Conservation (phyloP, 495 filamentous ascomycete species). For the Articulospora tetracladia region DNA sequence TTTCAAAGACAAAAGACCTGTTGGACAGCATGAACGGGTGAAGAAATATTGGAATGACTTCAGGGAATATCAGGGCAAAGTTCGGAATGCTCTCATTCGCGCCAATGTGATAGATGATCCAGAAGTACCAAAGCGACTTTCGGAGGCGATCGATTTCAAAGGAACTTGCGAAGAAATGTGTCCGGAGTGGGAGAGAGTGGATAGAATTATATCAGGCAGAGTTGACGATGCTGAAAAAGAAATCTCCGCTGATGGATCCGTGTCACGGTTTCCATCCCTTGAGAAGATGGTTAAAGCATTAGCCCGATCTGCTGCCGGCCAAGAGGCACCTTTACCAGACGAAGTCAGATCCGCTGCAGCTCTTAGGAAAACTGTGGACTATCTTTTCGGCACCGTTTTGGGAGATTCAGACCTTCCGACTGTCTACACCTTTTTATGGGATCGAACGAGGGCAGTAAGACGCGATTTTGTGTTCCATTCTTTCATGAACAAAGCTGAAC, state of each 20-base stretch:
- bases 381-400: slow-evolving; percentile 75
- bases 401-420: slow-evolving; percentile 57
- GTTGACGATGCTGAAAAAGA: slow-evolving; percentile 50
- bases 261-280: slow-evolving; percentile 28
- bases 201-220: slow-evolving; percentile 66
- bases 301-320: slow-evolving; percentile 84
- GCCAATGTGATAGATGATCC: slow-evolving; percentile 84
- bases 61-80: slow-evolving; percentile 64
- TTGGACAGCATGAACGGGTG: not conserved
- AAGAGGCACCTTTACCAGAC: slow-evolving; percentile 85
- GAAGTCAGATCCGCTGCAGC: slow-evolving; percentile 81
- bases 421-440: slow-evolving; percentile 89
- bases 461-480: slow-evolving; percentile 94
- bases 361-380: slow-evolving; percentile 73
- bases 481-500: slow-evolving; percentile 51
- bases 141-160: slow-evolving; percentile 80
- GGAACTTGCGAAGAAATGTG: slow-evolving; percentile 95
- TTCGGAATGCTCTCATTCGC: slow-evolving; percentile 65
- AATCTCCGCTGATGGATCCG: slow-evolving; percentile 30
- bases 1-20: not conserved
- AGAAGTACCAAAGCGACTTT: slow-evolving; percentile 72
- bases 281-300: slow-evolving; percentile 73
- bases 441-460: slow-evolving; percentile 84
- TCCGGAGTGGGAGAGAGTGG: slow-evolving; percentile 80
- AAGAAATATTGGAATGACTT: not conserved